These are phyloP conservation scores for Rhodotorula mucilaginosa DNA, from an alignment of 1,284 basidiomycete genomes.

Conservation along the genomic window DNA sequence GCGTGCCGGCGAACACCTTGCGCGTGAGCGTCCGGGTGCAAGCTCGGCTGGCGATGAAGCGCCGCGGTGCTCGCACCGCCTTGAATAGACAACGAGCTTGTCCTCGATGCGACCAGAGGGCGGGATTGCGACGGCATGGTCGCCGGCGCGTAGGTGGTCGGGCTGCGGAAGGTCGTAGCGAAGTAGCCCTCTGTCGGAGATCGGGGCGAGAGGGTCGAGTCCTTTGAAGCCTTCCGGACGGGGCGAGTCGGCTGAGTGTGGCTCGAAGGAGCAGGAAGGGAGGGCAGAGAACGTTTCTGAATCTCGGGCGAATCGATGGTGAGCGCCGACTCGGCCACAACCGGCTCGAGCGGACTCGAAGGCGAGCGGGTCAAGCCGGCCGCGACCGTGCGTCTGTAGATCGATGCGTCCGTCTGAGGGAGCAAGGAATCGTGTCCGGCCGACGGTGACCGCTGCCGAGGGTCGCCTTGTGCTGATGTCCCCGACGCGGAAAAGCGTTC, in stretches of 20 bases:
- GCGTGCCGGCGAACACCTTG: not conserved
- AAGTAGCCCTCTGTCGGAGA: not conserved
- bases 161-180: not conserved
- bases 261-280: not conserved
- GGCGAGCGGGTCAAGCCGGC: conserved; percentile 23
- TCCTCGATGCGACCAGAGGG: not conserved
- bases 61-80: not conserved
- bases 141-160: not conserved
- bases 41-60: conserved; percentile 14
- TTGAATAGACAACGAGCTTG: not conserved
- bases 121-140: conserved; percentile 12
- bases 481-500: not conserved
- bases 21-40: conserved; percentile 17
- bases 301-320: conserved; percentile 28
- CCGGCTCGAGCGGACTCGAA: conserved; percentile 32
- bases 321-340: conserved; percentile 32
- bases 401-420: conserved; percentile 34
- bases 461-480: not conserved
- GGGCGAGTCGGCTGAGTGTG: not conserved
- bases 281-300: conserved; percentile 4
- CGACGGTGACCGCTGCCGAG: not conserved
- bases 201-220: not conserved
- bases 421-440: conserved; percentile 34
- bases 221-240: not conserved
- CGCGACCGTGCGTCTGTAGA: conserved; percentile 17